Conservation (phyloP, 2,329 filamentous ascomycete species). For the Tolypocladium pustulatum region DNA sequence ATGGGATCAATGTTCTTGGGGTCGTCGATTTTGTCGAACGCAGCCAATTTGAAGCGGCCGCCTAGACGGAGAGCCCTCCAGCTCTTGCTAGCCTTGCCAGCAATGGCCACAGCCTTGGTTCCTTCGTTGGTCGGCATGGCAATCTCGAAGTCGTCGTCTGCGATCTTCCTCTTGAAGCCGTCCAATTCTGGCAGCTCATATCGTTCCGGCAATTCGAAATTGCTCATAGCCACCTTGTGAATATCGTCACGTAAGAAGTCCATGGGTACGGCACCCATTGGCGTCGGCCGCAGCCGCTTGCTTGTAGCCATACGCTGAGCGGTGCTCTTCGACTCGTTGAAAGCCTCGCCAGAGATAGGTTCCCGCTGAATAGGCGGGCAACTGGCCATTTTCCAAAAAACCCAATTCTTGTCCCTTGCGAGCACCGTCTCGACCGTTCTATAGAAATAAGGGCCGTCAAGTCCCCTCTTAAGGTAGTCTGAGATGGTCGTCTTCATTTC, state of each 20-base stretch:
- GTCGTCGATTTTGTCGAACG: constrained; percentile 82
- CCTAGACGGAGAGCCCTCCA: constrained; percentile 84
- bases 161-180: constrained; percentile 62
- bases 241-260: constrained; percentile 66
- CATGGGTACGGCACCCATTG: constrained; percentile 64
- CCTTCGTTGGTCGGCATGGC: constrained; percentile 63
- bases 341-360: constrained; percentile 57
- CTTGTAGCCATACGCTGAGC: constrained; percentile 57
- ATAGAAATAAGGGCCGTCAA: constrained; percentile 86
- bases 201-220: constrained; percentile 54
- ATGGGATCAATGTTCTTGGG: constrained; percentile 57
- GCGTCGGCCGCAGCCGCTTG: constrained; percentile 57
- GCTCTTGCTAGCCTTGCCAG: constrained; percentile 74
- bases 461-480: constrained; percentile 68
- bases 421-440: constrained; percentile 96
- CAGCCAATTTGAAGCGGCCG: constrained; percentile 58
- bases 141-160: constrained; percentile 74
- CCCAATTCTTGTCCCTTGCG: constrained; percentile 96
- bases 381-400: constrained; percentile 92
- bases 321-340: constrained; percentile 56
- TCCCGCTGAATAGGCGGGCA: constrained; percentile 78
- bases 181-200: constrained; percentile 61
- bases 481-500: constrained; percentile 71
- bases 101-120: constrained; percentile 44
- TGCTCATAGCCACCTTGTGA: constrained; percentile 49